Evolutionary conservation across 164 flowering plant genomes (phyloP), one percentile per base, ranked within the genome.

Genomic region (Stephania japonica): DNA sequence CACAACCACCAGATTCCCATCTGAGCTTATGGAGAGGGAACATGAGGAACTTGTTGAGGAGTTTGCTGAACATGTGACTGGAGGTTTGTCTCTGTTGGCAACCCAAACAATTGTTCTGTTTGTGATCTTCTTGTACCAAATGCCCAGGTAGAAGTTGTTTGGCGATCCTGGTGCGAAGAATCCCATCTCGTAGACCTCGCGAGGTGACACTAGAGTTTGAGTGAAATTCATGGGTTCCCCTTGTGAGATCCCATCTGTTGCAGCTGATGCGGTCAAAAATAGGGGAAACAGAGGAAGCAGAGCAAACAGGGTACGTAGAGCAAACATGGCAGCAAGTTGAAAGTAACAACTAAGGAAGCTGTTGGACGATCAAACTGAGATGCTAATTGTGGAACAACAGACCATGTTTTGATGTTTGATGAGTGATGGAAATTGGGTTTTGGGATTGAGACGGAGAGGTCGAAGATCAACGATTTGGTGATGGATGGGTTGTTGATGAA

Each of bases 51-150:
- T 32, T 32, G 38, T 32, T 2, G 38, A 32, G 38, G 38, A 53
- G 41, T 64, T 75, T 4, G 59, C 7, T 8, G 50, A 8, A 13
- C 14, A 8, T 8, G 50, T 8, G 50, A 44, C 69, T 67, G 83
- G 66, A 2, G 86, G 87, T 8, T 69, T 70, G 6, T 24, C 72
- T n/a, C 86, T 12, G 16, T 67, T 32, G 21, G 69, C 44, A 13
- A 67, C 69, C 69, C 69, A 67, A 1, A 67, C 69, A 10, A 67
- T 18, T 5, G 69, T 67, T 38, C 42, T 5, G n/a, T 32, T 19
- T 6, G 69, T 14, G 8, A 67, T 18, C 16, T 67, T 16, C 6
- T 32, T 32, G 69, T 67, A 67, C 69, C 69, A 67, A 2, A 67
- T 38, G 5, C 69, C 69, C 5, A 67, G 44, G 23, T 67, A 67